Evolutionary conservation across 1,284 basidiomycete genomes (phyloP).

Genomic region (Binderoboletus segoi): DNA sequence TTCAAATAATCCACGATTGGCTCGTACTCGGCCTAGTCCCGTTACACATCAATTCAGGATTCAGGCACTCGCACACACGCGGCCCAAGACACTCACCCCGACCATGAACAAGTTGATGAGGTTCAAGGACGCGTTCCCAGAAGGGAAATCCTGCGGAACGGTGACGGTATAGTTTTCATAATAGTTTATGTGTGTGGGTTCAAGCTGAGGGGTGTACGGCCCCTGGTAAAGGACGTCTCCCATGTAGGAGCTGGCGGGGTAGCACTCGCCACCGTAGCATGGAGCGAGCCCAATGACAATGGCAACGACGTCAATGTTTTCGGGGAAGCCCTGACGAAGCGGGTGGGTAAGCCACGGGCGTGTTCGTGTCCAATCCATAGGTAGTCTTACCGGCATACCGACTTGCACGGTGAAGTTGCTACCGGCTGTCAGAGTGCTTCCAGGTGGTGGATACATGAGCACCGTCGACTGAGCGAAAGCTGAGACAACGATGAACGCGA

Average conservation of each 20-base stretch:
- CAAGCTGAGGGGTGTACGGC: slow-evolving; percentile 6
- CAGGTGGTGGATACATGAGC: slow-evolving; percentile 13
- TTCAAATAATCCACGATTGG: slow-evolving; percentile 28
- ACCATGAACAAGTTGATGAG: slow-evolving; percentile 31
- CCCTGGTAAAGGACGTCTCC: slow-evolving; percentile 30
- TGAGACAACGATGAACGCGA: slow-evolving; percentile 12
- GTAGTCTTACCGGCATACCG: slow-evolving; percentile 22
- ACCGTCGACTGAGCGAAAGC: slow-evolving; percentile 24
- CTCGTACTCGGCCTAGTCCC: slow-evolving; percentile 13
- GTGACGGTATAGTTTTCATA: slow-evolving; percentile 27
- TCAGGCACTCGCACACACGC: background rate
- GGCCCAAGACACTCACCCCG: slow-evolving; percentile 22
- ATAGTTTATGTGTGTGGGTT: background rate
- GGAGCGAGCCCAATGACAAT: slow-evolving; percentile 28
- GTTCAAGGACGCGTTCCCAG: slow-evolving; percentile 22
- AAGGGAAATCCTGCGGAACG: slow-evolving; percentile 16
- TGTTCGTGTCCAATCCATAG: background rate
- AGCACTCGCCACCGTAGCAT: slow-evolving; percentile 20
- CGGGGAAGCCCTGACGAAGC: slow-evolving; percentile 14
- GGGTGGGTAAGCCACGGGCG: background rate
- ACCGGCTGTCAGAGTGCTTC: slow-evolving; percentile 14
- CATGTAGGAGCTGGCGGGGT: slow-evolving; percentile 16
- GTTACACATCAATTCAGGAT: slow-evolving; percentile 8
- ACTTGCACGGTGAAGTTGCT: slow-evolving; percentile 22
- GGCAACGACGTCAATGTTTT: slow-evolving; percentile 29